These are phyloP conservation scores for Pythium brachiatum DNA, from an alignment of 352 stramenopile species.

Conservation along the genomic window DNA sequence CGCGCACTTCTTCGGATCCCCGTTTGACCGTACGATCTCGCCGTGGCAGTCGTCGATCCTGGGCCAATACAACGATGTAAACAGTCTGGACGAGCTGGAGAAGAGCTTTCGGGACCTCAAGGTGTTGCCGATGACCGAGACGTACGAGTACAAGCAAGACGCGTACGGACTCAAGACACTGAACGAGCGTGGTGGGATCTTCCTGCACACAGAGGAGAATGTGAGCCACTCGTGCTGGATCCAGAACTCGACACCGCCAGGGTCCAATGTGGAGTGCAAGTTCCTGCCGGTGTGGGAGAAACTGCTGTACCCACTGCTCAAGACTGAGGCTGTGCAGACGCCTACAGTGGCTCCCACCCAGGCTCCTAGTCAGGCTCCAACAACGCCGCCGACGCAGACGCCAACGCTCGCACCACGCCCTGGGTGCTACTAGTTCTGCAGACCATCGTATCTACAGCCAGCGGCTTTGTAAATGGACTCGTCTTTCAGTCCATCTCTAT, in stretches of 20 bases:
- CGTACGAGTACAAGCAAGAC: conserved; percentile 40
- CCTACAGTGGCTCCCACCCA: too few species aligned
- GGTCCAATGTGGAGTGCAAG: conserved; percentile 19
- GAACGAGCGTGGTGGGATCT: conserved; percentile 27
- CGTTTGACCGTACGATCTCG: conserved; percentile 31
- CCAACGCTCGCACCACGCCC: too few species aligned
- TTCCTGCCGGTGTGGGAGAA: conserved; percentile 43
- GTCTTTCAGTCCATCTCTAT: too few species aligned
- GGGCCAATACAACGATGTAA: conserved; percentile 31
- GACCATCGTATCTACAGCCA: too few species aligned
- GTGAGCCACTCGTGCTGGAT: conserved; percentile 37
- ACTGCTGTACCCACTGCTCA: conserved; percentile 30
- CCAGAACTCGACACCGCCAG: conserved; percentile 9
- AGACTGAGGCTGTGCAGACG: neutral
- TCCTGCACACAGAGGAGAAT: conserved; percentile 26
- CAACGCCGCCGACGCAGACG: too few species aligned
- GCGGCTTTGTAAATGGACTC: too few species aligned
- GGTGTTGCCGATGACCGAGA: conserved; percentile 34
- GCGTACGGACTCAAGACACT: conserved; percentile 37
- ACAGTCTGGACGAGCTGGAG: conserved; percentile 26
- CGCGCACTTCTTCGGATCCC: conserved; percentile 35
- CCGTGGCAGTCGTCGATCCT: conserved; percentile 36
- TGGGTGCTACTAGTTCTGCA: too few species aligned
- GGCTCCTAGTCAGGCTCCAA: too few species aligned
- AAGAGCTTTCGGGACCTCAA: conserved; percentile 32